These are phyloP conservation scores for Alternaria sp. DNA, from an alignment of 2,329 filamentous ascomycete species.

Conservation along the genomic window DNA sequence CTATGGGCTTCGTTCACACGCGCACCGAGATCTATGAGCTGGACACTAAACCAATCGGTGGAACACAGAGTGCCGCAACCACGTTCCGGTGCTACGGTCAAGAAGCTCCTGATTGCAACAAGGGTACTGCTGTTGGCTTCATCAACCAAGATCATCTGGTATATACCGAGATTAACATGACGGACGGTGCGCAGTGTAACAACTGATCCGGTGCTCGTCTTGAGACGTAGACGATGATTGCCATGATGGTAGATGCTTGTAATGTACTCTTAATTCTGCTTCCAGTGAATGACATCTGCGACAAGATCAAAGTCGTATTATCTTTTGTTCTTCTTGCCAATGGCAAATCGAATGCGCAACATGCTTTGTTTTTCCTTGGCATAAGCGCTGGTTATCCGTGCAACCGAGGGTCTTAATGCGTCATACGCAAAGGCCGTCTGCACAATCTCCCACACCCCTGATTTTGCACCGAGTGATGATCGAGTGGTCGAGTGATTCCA, in stretches of 20 bases:
- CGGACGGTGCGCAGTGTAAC: conserved; percentile 5
- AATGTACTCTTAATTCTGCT: background rate
- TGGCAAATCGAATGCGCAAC: background rate
- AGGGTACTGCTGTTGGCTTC: conserved; percentile 10
- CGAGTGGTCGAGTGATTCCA: background rate
- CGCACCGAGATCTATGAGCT: conserved; percentile 69
- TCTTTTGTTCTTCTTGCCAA: background rate
- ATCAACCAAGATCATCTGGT: conserved; percentile 24
- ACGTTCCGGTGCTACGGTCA: conserved; percentile 29
- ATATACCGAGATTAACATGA: conserved; percentile 25
- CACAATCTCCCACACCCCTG: background rate
- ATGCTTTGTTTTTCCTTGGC: background rate
- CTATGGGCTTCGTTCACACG: conserved; percentile 70
- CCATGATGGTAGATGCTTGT: background rate
- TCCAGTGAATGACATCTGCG: background rate
- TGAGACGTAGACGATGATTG: background rate
- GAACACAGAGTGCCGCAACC: conserved; percentile 14
- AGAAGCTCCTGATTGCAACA: conserved; percentile 26
- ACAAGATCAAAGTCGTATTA: background rate
- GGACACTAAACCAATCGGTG: conserved; percentile 1
- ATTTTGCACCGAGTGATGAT: background rate
- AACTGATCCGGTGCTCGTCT: background rate
- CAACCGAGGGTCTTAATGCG: background rate
- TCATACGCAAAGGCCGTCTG: background rate
- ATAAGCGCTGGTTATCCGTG: background rate